Base-by-base conservation (phyloP, 768 basidiomycete species). In the Sistotremastrum suecicum region DNA sequence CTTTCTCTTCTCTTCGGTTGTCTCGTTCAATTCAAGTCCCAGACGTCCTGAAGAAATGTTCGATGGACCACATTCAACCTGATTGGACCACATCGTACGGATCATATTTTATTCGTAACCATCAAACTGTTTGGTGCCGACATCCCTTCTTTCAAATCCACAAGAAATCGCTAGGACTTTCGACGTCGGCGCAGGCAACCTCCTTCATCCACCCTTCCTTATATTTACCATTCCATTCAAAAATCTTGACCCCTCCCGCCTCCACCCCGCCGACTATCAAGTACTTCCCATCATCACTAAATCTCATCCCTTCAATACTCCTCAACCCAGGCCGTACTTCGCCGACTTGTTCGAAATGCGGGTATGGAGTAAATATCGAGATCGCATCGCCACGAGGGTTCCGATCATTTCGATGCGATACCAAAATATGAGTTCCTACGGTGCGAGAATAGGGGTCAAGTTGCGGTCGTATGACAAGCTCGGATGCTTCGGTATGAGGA, bases 401-500 rank as follows among this genome's bases (percentile, higher is more conserved):
- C 4, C 78, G 78, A 54, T 84, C 78, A 53, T 85, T 79, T 32
- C 86, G 70, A 60, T 87, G 88, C 3, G 84, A 81, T 7, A 75
- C 63, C 55, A 85, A 89, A 10, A 87, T 62, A 58, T 80, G 80
- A 3, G 68, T 20, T 20, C 20, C 20, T 20, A 1, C 20, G 20
- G 20, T 20, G 20, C 20, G 75, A 47, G 20, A 20, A 20, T 20
- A 20, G 20, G 20, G 20, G 20, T 20, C 20, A 20, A 20, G 20
- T 20, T 20, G 20, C 1, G 20, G 20, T 20, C 20, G 20, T 20
- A 83, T 64, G 45, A 83, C 66, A 49, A 86, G 71, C 54, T 85
- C 86, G 0, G 82, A 78, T 3, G 78, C 80, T 42, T 72, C 65
- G 79, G 39, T 49, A 39, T 29, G 46, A 48, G 12, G 51, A 46